Evolutionary conservation across 306 rosid species (phyloP).

Genomic region (Trifolium pratense): DNA sequence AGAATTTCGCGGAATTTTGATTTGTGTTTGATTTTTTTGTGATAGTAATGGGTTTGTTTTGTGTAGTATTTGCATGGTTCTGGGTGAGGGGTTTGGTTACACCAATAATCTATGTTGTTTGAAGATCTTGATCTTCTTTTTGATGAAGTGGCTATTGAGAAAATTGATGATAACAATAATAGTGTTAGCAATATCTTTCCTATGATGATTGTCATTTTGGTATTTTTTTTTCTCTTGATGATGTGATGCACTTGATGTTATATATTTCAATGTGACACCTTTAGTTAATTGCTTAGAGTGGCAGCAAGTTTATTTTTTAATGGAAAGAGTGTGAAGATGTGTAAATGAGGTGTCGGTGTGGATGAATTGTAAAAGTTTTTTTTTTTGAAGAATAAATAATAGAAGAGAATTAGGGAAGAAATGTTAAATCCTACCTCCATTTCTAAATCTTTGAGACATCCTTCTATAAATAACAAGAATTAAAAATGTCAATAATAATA

Average conservation of each 20-base stretch:
- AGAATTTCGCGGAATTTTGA: slow-evolving; percentile 55
- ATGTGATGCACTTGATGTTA: slow-evolving; percentile 36
- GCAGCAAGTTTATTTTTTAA: slow-evolving; percentile 28
- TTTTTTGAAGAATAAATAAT: slow-evolving; percentile 4
- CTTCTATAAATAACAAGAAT: no score
- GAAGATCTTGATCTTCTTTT: slow-evolving; percentile 47
- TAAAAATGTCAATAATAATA: no score
- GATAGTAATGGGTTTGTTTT: slow-evolving; percentile 40
- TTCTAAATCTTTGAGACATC: no score
- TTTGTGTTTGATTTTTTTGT: slow-evolving; percentile 43
- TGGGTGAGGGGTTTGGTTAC: slow-evolving; percentile 82
- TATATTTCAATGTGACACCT: slow-evolving; percentile 19
- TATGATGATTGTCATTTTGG: slow-evolving; percentile 46
- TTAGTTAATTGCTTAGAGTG: slow-evolving; percentile 32
- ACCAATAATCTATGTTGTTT: slow-evolving; percentile 65
- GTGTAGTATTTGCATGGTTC: slow-evolving; percentile 62
- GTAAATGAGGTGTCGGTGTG: slow-evolving; percentile 38
- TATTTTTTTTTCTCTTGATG: slow-evolving; percentile 21
- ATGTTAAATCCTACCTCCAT: background rate
- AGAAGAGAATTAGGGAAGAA: background rate
- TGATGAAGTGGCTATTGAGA: slow-evolving; percentile 51
- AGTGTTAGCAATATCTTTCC: slow-evolving; percentile 40
- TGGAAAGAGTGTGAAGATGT: slow-evolving; percentile 37
- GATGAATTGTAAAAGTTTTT: background rate
- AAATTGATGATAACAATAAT: slow-evolving; percentile 41